These are phyloP conservation scores for Corymbia calophylla DNA, from an alignment of 441 rosid species.

Conservation along the genomic window DNA sequence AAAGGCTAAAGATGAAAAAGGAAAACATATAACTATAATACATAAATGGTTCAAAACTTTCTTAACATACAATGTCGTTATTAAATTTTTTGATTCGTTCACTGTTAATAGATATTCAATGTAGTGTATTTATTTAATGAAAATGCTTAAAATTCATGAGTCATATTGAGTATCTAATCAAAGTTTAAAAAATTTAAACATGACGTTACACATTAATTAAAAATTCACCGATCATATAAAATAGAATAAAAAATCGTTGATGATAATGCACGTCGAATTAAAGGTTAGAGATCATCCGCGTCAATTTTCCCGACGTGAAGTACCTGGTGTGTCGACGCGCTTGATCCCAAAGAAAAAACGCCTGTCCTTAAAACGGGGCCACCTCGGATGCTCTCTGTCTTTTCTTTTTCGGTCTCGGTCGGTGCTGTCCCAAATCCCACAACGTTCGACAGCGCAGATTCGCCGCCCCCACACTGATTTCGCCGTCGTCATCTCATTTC, in stretches of 20 bases:
- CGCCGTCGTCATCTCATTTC: not conserved
- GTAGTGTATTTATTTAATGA: too few species aligned
- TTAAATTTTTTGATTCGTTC: not conserved
- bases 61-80: fast-evolving
- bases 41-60: not conserved
- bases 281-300: not conserved
- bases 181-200: too few species aligned
- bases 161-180: too few species aligned
- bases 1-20: not conserved
- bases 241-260: too few species aligned
- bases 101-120: too few species aligned
- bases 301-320: not conserved
- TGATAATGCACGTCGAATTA: not conserved
- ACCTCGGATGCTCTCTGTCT: not conserved
- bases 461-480: not conserved
- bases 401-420: not conserved
- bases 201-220: not conserved
- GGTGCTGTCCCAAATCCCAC: not conserved
- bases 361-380: not conserved
- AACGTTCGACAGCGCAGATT: not conserved
- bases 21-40: not conserved
- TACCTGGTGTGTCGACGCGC: not conserved
- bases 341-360: not conserved
- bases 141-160: too few species aligned
- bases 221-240: fast-evolving